These are phyloP conservation scores for Colletotrichum godetiae DNA, from an alignment of 2,329 filamentous ascomycete species.

Conservation along the genomic window DNA sequence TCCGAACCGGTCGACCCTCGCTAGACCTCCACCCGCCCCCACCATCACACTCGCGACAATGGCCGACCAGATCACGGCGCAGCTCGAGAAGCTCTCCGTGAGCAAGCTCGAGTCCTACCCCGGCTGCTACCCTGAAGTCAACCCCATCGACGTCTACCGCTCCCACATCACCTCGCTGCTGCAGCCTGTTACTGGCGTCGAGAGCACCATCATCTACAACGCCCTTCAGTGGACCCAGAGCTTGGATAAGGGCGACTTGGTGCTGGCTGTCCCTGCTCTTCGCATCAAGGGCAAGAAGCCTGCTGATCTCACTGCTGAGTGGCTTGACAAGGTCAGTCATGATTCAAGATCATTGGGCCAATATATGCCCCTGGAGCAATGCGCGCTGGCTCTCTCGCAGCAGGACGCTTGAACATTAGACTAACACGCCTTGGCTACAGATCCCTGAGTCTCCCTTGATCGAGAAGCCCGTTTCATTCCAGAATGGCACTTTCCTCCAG, in stretches of 20 bases:
- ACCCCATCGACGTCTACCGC: constrained; percentile 84
- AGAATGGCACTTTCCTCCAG: constrained; percentile 73
- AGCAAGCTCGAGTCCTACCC: constrained; percentile 57
- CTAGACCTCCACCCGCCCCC: constrained; percentile 20
- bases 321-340: constrained; percentile 65
- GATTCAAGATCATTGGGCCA: background rate
- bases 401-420: background rate
- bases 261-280: constrained; percentile 82
- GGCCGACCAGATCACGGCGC: constrained; percentile 47
- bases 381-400: background rate
- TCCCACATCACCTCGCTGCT: constrained; percentile 79
- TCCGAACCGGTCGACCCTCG: constrained; percentile 7
- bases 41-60: constrained; percentile 37
- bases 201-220: constrained; percentile 77
- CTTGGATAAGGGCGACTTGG: constrained; percentile 85
- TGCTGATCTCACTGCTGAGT: constrained; percentile 69
- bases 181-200: constrained; percentile 75
- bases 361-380: background rate
- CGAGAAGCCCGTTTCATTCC: constrained; percentile 72
- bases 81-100: constrained; percentile 49
- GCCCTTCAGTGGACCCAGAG: constrained; percentile 82
- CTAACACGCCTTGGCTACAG: constrained; percentile 48
- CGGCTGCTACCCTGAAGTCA: constrained; percentile 73
- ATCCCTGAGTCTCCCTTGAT: constrained; percentile 82
- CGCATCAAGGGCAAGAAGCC: constrained; percentile 79